These are phyloP conservation scores for Jaenimonas drosophilae DNA, from an alignment of 208 protist genomes.

Conservation along the genomic window DNA sequence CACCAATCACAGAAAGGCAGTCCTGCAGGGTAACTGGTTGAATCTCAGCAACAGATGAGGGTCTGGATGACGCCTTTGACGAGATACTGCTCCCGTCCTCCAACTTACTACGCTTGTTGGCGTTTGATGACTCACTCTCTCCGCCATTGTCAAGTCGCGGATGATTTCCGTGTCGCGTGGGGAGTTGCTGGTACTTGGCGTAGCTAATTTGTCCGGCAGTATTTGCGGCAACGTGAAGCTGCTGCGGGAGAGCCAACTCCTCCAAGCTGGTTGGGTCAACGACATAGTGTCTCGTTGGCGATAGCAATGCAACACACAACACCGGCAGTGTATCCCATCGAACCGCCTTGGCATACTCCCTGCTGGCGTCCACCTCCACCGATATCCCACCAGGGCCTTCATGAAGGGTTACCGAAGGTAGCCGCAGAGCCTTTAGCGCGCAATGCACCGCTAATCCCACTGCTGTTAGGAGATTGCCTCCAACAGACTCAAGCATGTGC, in stretches of 20 bases:
- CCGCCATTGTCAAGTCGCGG: slow-evolving; percentile 12
- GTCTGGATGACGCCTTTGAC: background rate
- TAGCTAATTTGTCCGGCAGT: slow-evolving; percentile 36
- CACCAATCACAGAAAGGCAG: slow-evolving; percentile 11
- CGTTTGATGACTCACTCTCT: background rate
- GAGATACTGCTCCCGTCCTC: background rate
- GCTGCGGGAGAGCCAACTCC: slow-evolving; percentile 74
- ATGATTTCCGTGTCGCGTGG: slow-evolving; percentile 51
- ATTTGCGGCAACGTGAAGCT: slow-evolving; percentile 54
- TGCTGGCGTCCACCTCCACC: slow-evolving; percentile 60
- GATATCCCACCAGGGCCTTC: slow-evolving; percentile 30
- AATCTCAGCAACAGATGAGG: background rate
- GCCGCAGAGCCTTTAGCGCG: slow-evolving; percentile 33
- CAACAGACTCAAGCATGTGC: slow-evolving; percentile 49
- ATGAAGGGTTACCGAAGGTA: slow-evolving; percentile 64
- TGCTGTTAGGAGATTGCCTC: slow-evolving; percentile 43
- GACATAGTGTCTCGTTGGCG: slow-evolving; percentile 68
- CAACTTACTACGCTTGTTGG: background rate
- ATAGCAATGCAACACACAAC: slow-evolving; percentile 40
- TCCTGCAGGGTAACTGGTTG: slow-evolving; percentile 1
- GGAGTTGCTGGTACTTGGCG: slow-evolving; percentile 51
- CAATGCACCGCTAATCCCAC: slow-evolving; percentile 53
- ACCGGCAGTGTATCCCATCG: slow-evolving; percentile 54
- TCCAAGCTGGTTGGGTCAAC: slow-evolving; percentile 61
- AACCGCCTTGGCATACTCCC: slow-evolving; percentile 34